Conservation (phyloP, 2,329 filamentous ascomycete species). For the Colletotrichum camelliae region DNA sequence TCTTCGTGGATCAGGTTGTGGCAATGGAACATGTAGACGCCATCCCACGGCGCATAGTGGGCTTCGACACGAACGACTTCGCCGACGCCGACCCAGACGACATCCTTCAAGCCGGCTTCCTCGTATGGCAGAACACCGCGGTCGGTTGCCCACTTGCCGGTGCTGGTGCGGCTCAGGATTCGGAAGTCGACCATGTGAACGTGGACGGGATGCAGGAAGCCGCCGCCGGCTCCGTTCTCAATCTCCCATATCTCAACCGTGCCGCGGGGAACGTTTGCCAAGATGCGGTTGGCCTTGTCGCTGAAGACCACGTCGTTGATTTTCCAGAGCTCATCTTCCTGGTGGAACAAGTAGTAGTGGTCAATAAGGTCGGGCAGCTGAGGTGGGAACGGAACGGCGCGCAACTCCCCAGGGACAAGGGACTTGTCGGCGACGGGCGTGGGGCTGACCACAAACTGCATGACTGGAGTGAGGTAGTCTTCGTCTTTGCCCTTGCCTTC, state of each 20-base stretch:
- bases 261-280: conserved; percentile 52
- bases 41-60: conserved; percentile 57
- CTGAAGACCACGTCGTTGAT: conserved; percentile 55
- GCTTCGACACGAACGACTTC: conserved; percentile 58
- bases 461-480: conserved; percentile 57
- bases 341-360: conserved; percentile 51
- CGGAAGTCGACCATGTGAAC: conserved; percentile 66
- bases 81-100: conserved; percentile 57
- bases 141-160: conserved; percentile 30
- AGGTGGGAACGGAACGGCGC: conserved; percentile 41
- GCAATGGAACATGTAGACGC: conserved; percentile 56
- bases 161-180: conserved; percentile 49
- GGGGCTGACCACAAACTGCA: conserved; percentile 54
- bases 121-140: conserved; percentile 57
- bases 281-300: conserved; percentile 51
- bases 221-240: conserved; percentile 49
- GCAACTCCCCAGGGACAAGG: conserved; percentile 36
- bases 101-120: conserved; percentile 59
- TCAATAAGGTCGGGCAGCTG: conserved; percentile 37
- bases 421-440: conserved; percentile 39
- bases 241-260: conserved; percentile 55
- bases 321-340: conserved; percentile 48
- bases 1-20: conserved; percentile 53
- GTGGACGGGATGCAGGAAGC: conserved; percentile 59
- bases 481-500: conserved; percentile 43